Percentiles rank a stretch among this genome's conserved stretches.
Evolutionary conservation across 345 rosid species (phyloP).

Genomic region (Eucalyptus melliodora): DNA sequence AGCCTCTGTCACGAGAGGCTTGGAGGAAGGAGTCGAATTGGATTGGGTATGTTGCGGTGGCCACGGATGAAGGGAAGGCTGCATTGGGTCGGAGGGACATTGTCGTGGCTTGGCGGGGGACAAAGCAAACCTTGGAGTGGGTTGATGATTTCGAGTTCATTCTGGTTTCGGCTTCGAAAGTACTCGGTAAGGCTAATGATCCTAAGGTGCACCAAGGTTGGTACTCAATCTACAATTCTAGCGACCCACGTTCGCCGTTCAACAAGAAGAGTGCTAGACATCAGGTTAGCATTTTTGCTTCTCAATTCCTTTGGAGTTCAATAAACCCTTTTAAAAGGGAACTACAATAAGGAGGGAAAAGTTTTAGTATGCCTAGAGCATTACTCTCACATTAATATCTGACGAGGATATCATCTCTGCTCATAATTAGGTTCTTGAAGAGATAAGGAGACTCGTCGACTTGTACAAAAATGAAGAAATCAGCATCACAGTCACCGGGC

Average conservation of each 20-base stretch:
- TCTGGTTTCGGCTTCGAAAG: conserved; percentile 34
- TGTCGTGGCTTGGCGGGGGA: conserved; percentile 85
- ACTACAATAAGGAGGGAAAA: not conserved
- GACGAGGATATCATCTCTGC: not conserved
- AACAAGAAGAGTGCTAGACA: conserved; percentile 46
- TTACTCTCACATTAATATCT: not conserved
- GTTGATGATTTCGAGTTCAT: conserved; percentile 39
- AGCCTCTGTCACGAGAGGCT: conserved; percentile 56
- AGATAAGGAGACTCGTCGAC: conserved; percentile 40
- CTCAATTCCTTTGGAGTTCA: not conserved
- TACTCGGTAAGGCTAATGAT: conserved; percentile 20
- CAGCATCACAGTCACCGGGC: conserved; percentile 55
- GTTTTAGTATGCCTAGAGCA: not conserved
- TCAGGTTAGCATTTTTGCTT: conserved; percentile 23
- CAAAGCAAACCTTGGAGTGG: conserved; percentile 62
- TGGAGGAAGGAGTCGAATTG: conserved; percentile 82
- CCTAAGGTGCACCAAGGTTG: conserved; percentile 70
- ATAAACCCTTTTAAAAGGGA: not conserved
- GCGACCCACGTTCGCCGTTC: conserved; percentile 49
- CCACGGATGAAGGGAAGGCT: conserved; percentile 57
- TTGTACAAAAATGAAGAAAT: conserved; percentile 44
- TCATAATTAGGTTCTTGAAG: conserved; percentile 16
- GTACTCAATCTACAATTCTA: conserved; percentile 71
- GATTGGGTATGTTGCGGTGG: conserved; percentile 80
- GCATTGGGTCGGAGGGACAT: conserved; percentile 72